Evolutionary conservation across 208 protist species (phyloP), one percentile per base, ranked within the genome.

Genomic region (Strigomonas galati): DNA sequence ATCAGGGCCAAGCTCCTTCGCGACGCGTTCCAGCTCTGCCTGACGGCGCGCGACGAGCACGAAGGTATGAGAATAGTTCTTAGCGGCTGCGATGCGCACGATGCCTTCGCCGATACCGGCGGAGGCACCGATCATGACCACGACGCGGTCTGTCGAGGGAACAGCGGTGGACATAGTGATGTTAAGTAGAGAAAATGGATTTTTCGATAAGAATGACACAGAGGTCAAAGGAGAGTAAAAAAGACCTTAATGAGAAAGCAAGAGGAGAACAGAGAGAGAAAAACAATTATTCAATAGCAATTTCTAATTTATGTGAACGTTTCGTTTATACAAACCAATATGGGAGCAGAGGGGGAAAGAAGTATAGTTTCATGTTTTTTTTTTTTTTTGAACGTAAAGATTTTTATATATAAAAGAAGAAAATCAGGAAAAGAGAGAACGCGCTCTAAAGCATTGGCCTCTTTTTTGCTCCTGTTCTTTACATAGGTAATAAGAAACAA

Each of bases 31-130:
- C 9, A 69, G 54, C 53, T 69, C 49, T 2, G 32, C 53, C 49
- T 35, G 31, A 6, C 64, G 64, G 15, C 64, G 64, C n/a, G 64
- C 64, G 9, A 69, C 51, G 3, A 69, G 49, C 10, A 69, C 64
- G 23, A 69, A 69, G 35, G 19, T 19, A 1, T 35, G 23, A 31
- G 40, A 49, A 21, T 57, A 69, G 17, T 59, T 14, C 24, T 69
- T 19, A 10, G 3, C 40, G 23, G 57, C 19, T 2, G 51, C 54
- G 37, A 51, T 17, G 12, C 35, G 51, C 26, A 69, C 35, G n/a
- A 69, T 61, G 6, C 46, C 54, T 28, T 69, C 64, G 26, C 64
- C 64, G 40, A 69, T 69, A 9, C 64, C 64, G 23, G 44, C 54
- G 9, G 64, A 69, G 53, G 64, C 64, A 5, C 64, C 64, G 2